Percentiles rank a stretch among this genome's conserved stretches.
Conservation (phyloP, 1,284 basidiomycete genomes). For the Austropuccinia psidii region DNA sequence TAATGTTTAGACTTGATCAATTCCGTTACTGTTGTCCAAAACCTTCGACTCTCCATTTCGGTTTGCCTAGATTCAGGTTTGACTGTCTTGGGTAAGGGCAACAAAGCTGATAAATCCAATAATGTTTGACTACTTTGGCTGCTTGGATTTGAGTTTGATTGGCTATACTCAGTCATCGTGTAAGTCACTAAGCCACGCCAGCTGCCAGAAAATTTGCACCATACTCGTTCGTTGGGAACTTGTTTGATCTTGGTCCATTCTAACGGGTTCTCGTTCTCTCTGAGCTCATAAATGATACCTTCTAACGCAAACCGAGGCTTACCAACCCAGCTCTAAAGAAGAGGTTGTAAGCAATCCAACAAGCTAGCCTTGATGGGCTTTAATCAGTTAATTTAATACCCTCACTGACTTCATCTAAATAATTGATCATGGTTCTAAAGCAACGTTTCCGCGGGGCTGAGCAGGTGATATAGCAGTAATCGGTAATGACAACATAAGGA, state of each 20-base stretch:
- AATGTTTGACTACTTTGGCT: constrained; percentile 50
- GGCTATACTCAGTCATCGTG: constrained; percentile 46
- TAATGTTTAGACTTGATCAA: constrained; percentile 73
- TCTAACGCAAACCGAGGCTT: constrained; percentile 78
- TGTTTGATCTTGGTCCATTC: constrained; percentile 79
- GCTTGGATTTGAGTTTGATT: constrained; percentile 42
- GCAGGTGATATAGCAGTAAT: constrained; percentile 74
- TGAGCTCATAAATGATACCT: constrained; percentile 68
- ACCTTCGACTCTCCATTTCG: constrained; percentile 69
- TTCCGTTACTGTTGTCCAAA: constrained; percentile 80
- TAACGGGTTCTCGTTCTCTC: constrained; percentile 56
- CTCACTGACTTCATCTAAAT: constrained; percentile 81
- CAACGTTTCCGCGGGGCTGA: constrained; percentile 55
- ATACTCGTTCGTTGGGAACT: constrained; percentile 67
- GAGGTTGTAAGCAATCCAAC: background rate
- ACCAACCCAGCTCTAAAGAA: constrained; percentile 74
- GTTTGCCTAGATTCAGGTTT: constrained; percentile 72
- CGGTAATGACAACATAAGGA: constrained; percentile 79
- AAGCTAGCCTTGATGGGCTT: too few relatives aligned
- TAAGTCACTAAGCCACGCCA: constrained; percentile 80
- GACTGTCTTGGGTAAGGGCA: constrained; percentile 73
- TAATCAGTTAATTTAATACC: too few relatives aligned
- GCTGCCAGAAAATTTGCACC: constrained; percentile 76
- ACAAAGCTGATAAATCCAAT: constrained; percentile 67
- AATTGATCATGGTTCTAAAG: constrained; percentile 77